Conservation (phyloP, 164 flowering plant species). For the Brasenia schreberi region DNA sequence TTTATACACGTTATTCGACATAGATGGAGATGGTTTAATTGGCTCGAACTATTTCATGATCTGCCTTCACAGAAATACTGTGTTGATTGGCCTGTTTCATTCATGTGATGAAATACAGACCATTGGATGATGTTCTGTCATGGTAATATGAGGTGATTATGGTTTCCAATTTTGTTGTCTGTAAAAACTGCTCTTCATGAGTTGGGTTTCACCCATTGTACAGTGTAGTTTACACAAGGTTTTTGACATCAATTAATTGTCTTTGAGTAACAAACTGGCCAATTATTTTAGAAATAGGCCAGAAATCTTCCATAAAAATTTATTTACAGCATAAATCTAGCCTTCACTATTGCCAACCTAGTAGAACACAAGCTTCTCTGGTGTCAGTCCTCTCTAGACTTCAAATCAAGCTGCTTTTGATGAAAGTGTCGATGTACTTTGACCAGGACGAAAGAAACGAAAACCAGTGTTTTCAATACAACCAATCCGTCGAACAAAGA, state of each 20-base stretch:
- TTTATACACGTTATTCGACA: slow-evolving; percentile 27
- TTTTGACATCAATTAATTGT: background rate
- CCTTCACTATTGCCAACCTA: too few species aligned
- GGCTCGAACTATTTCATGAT: slow-evolving; percentile 24
- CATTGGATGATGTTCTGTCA: background rate
- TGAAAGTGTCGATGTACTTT: too few species aligned
- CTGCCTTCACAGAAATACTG: slow-evolving; percentile 20
- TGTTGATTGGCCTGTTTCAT: slow-evolving; percentile 15
- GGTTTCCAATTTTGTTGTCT: background rate
- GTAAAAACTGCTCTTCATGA: background rate
- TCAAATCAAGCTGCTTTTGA: too few species aligned
- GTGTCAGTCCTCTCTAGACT: too few species aligned
- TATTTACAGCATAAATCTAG: too few species aligned
- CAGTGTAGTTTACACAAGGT: background rate
- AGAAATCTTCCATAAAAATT: too few species aligned
- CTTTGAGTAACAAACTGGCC: background rate
- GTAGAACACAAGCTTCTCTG: too few species aligned
- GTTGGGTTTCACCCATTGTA: background rate
- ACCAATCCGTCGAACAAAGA: too few species aligned
- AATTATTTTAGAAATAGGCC: too few species aligned
- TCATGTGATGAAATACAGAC: background rate
- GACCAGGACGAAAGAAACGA: too few species aligned
- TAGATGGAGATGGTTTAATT: slow-evolving; percentile 24
- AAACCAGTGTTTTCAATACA: too few species aligned
- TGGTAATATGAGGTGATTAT: background rate